Conservation (phyloP, 768 basidiomycete species). For the Phylloporus sp. region DNA sequence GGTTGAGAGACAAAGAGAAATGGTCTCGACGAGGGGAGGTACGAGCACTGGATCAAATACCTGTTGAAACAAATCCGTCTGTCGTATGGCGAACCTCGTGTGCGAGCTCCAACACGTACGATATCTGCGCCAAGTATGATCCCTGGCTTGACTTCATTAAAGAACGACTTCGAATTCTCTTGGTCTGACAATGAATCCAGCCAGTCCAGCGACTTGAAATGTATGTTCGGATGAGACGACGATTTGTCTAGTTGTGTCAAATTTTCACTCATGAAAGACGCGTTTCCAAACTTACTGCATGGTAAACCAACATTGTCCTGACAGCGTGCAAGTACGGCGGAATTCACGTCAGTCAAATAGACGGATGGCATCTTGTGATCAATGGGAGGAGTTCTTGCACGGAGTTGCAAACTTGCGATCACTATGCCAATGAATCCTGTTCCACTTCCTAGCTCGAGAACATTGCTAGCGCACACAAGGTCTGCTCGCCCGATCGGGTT, state of each 20-base stretch:
- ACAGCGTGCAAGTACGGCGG: slow-evolving; percentile 58
- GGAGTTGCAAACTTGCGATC: slow-evolving; percentile 50
- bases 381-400: background rate
- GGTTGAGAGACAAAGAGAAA: slow-evolving; percentile 32
- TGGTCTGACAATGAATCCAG: slow-evolving; percentile 43
- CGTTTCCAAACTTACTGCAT: slow-evolving; percentile 51
- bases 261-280: background rate
- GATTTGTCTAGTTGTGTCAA: slow-evolving; percentile 45
- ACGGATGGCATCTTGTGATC: slow-evolving; percentile 23
- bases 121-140: slow-evolving; percentile 72
- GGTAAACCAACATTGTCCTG: slow-evolving; percentile 51
- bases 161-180: slow-evolving; percentile 15
- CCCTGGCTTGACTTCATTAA: slow-evolving; percentile 45
- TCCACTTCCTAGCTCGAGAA: slow-evolving; percentile 75
- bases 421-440: slow-evolving; percentile 70
- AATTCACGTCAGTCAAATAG: slow-evolving; percentile 62
- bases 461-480: slow-evolving; percentile 30
- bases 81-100: background rate
- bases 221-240: slow-evolving; percentile 42
- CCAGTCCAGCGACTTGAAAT: slow-evolving; percentile 60
- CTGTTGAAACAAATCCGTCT: slow-evolving; percentile 32
- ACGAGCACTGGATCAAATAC: slow-evolving; percentile 65
- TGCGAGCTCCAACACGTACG: slow-evolving; percentile 26
- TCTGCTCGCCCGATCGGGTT: background rate
- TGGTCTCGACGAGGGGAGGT: slow-evolving; percentile 47